Percentiles rank a stretch among this genome's conserved stretches.
These are phyloP conservation scores for Hypoxylon subgilvum DNA, from an alignment of 495 filamentous ascomycete genomes.

Conservation along the genomic window DNA sequence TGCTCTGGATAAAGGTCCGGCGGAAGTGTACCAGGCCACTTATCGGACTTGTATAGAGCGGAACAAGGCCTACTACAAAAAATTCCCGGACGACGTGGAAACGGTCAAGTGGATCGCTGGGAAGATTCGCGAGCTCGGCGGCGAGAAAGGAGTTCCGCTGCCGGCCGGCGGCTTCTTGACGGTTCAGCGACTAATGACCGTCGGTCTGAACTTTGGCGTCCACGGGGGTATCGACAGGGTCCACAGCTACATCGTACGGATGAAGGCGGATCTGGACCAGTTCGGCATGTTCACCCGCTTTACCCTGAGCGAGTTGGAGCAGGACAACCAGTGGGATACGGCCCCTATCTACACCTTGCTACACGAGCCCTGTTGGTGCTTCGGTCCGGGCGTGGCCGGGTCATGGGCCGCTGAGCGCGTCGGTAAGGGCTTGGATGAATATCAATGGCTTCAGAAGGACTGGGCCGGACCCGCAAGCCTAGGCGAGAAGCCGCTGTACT, in stretches of 20 bases:
- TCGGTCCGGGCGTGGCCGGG: conserved; percentile 50
- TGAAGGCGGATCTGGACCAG: conserved; percentile 70
- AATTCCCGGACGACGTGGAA: conserved; percentile 83
- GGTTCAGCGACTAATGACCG: conserved; percentile 69
- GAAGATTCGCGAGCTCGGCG: conserved; percentile 60
- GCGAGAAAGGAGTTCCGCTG: conserved; percentile 57
- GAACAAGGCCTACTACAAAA: conserved; percentile 80
- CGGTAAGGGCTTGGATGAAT: conserved; percentile 44
- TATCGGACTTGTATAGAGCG: conserved; percentile 66
- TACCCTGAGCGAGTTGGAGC: conserved; percentile 70
- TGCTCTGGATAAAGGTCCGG: conserved; percentile 71
- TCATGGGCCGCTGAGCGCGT: conserved; percentile 58
- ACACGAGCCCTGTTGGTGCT: conserved; percentile 86
- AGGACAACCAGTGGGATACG: conserved; percentile 69
- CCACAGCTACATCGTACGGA: conserved; percentile 72
- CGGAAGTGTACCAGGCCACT: conserved; percentile 75
- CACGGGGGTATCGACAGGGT: conserved; percentile 75
- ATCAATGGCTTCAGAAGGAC: conserved; percentile 50
- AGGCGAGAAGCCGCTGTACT: conserved; percentile 67
- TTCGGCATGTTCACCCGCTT: conserved; percentile 76
- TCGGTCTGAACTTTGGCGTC: conserved; percentile 77
- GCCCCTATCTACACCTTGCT: conserved; percentile 82
- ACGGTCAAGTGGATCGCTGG: conserved; percentile 69
- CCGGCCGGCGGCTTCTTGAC: conserved; percentile 73
- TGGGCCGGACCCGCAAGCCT: conserved; percentile 39